Conservation (phyloP, 805 yeast genomes). For the Wickerhamiella nectarea region DNA sequence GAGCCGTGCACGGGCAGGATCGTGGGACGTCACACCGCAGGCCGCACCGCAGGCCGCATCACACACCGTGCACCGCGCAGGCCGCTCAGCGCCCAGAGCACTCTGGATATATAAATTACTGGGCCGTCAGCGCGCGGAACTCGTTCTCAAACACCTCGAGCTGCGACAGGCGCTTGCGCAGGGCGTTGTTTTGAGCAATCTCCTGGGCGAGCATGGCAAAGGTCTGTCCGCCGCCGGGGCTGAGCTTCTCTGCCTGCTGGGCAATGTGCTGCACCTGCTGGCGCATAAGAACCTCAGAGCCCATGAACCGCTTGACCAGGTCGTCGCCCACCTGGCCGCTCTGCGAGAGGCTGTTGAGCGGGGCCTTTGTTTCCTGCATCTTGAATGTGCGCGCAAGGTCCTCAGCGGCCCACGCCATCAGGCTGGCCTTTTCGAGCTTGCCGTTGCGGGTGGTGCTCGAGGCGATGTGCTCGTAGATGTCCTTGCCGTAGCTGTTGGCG, state of each 20-base stretch:
- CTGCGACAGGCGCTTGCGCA: conserved; percentile 53
- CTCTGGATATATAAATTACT: background rate
- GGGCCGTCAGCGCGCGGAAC: conserved; percentile 6
- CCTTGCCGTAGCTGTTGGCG: conserved; percentile 46
- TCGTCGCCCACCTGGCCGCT: conserved; percentile 88
- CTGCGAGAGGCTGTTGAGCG: conserved; percentile 59
- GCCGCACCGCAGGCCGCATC: too few relatives aligned
- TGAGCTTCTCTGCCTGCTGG: conserved; percentile 55
- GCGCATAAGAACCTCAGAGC: conserved; percentile 67
- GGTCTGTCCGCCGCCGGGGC: conserved; percentile 67
- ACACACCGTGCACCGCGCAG: too few relatives aligned
- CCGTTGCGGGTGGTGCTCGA: conserved; percentile 52
- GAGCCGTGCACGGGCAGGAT: too few relatives aligned
- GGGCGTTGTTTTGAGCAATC: conserved; percentile 81
- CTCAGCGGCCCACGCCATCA: conserved; percentile 68
- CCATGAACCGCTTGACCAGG: conserved; percentile 61
- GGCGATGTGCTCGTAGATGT: conserved; percentile 47
- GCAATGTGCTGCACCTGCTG: conserved; percentile 67
- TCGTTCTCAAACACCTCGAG: conserved; percentile 18
- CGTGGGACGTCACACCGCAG: too few relatives aligned
- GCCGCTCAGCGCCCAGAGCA: too few relatives aligned
- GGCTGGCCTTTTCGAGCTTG: conserved; percentile 57
- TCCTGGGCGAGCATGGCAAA: conserved; percentile 75
- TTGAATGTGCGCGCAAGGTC: conserved; percentile 72
- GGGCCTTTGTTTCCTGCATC: conserved; percentile 63